Conservation (phyloP, 2,329 filamentous ascomycete genomes). For the Xylariales sp. region DNA sequence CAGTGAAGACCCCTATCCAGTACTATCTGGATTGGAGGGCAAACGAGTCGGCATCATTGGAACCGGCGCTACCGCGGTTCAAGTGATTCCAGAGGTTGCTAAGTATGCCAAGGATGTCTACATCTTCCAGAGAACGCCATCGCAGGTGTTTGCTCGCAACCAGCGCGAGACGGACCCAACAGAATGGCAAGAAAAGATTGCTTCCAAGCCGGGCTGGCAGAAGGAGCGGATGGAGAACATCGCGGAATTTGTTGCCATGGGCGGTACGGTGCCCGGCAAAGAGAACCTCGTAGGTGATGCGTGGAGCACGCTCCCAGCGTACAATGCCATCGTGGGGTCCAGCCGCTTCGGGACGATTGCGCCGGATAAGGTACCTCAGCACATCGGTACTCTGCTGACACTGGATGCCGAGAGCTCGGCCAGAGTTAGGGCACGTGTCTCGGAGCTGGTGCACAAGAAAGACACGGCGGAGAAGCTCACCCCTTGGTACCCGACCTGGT, state of each 20-base stretch:
- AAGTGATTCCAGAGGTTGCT: constrained; percentile 3
- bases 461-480: constrained; percentile 24
- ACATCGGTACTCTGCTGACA: constrained; percentile 1
- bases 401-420: constrained; percentile 20
- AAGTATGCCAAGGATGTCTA: constrained; percentile 2
- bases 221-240: constrained; percentile 4
- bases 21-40: neutral
- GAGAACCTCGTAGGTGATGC: constrained; percentile 5
- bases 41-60: constrained; percentile 4
- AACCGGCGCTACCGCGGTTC: constrained; percentile 1
- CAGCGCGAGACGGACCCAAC: constrained; percentile 3
- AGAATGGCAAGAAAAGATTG: constrained; percentile 3
- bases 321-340: constrained; percentile 1
- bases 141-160: neutral
- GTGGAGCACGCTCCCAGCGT: constrained; percentile 1
- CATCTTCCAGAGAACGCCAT: constrained; percentile 5
- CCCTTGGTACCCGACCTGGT: constrained; percentile 57
- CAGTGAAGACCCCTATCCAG: constrained; percentile 1
- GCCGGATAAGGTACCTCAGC: constrained; percentile 5
- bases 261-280: neutral
- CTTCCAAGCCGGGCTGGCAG: constrained; percentile 5
- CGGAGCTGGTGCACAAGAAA: neutral
- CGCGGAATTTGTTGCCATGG: neutral
- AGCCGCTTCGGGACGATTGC: constrained; percentile 1
- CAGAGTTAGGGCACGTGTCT: constrained; percentile 21